Evolutionary conservation across 75 land plant genomes (phyloP).

Genomic region (Chamaecyparis obtusa): DNA sequence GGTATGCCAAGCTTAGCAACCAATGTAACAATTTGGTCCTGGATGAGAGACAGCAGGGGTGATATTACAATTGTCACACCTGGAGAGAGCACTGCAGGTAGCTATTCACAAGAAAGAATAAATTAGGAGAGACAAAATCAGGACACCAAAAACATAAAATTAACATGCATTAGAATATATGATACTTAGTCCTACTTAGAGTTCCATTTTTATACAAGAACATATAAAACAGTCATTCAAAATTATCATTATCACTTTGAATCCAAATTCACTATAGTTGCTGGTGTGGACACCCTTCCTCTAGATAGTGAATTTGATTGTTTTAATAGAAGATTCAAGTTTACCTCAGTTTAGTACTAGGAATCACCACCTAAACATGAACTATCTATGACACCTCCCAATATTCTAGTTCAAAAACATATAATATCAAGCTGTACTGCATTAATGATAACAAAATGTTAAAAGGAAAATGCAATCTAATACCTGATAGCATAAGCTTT

Average conservation of each 20-base stretch:
- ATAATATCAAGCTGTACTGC: neutral
- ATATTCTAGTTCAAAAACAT: neutral
- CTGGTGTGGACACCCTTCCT: neutral
- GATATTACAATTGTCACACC: slow-evolving; percentile 89
- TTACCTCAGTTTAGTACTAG: neutral
- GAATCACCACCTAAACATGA: neutral
- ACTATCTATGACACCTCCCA: neutral
- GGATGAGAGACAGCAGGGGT: slow-evolving; percentile 80
- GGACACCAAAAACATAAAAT: neutral
- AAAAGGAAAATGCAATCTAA: neutral
- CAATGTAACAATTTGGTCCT: slow-evolving; percentile 75
- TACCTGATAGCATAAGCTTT: slow-evolving; percentile 92
- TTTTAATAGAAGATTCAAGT: neutral
- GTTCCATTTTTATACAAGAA: neutral
- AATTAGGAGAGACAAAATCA: neutral
- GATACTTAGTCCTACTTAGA: neutral
- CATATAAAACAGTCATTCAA: neutral
- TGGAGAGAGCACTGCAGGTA: slow-evolving; percentile 70
- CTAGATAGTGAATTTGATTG: neutral
- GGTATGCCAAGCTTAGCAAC: slow-evolving; percentile 64
- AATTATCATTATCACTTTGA: neutral
- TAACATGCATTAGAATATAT: neutral
- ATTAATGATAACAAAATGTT: neutral
- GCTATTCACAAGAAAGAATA: slow-evolving; percentile 35
- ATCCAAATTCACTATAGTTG: neutral